Evolutionary conservation across 257 asterid species (phyloP).

Genomic region (Scutellaria baicalensis): DNA sequence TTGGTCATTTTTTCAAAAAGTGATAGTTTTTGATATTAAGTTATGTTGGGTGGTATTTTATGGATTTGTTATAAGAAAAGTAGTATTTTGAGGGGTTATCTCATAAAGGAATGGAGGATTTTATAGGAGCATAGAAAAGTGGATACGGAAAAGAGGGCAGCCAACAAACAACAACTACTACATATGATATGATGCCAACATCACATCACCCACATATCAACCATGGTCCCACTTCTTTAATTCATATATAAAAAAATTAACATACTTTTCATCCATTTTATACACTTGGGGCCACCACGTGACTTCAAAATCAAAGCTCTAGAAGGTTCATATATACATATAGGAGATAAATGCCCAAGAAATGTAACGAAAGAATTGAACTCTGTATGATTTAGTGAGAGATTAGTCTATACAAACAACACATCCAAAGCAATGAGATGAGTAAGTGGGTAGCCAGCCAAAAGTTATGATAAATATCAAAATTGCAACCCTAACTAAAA

Average conservation of each 20-base stretch:
- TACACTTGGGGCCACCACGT: too few relatives aligned
- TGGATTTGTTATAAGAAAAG: too few relatives aligned
- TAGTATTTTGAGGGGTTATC: too few relatives aligned
- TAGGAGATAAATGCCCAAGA: background rate
- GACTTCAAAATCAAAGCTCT: too few relatives aligned
- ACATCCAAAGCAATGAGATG: constrained; percentile 16
- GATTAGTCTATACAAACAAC: constrained; percentile 16
- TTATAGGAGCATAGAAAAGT: background rate
- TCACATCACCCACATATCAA: background rate
- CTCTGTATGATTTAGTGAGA: background rate
- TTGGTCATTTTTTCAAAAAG: too few relatives aligned
- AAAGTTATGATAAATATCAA: constrained; percentile 11
- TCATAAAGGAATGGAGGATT: too few relatives aligned
- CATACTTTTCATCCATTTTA: too few relatives aligned
- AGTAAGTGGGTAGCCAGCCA: background rate
- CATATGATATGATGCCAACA: constrained; percentile 10
- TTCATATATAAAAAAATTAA: too few relatives aligned
- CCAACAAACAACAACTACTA: background rate
- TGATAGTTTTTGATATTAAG: too few relatives aligned
- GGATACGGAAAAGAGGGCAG: background rate
- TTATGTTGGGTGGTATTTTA: too few relatives aligned
- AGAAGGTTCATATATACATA: too few relatives aligned
- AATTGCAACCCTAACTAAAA: background rate
- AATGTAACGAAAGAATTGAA: background rate
- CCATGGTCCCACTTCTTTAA: background rate